Base-by-base conservation (phyloP, 2,329 filamentous ascomycete genomes). In the Helminthosporium solani region DNA sequence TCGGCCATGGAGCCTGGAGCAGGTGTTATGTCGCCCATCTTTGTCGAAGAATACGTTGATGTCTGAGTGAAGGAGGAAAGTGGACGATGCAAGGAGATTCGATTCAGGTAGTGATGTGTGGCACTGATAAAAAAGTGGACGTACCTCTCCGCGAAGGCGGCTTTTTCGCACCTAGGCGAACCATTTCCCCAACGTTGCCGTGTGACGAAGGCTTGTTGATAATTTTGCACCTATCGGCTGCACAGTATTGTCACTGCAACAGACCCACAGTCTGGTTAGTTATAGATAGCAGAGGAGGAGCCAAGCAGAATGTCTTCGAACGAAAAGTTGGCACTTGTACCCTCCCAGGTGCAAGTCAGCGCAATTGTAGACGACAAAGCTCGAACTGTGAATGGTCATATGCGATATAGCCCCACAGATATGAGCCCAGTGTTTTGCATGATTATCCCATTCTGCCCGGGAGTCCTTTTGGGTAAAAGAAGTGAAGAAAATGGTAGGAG, bases 1-100 rank as follows among this genome's bases (percentile, higher is more conserved):
- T 96, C 90, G 71, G 86, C 84, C 83, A 94, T 89, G 54, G 91
- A 95, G 68, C 90, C 90, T 95, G 51, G 19, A 18, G 47, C 42
- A 52, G 8, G 47, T 47, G 56, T 67, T 57, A 62, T 51, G 42
- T 47, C 49, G 31, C 35, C 42, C 46, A 42, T 54, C 33, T 44
- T n/a, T 36, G 33, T 21, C 46, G 25, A 1, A 15, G 2, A 25
- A 15, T n/a, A 27, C 11, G 25, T 30, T 25, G 46, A 28, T 36
- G 33, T 18, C 18, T 31, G 2, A 30, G 12, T 8, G 21, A 38
- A 19, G 33, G 30, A 25, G 23, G 47, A 46, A 38, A 19, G 37
- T 20, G 43, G 49, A 80, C 83, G 70, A n/a, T n/a, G n/a, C n/a
- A n/a, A n/a, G n/a, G n/a, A n/a, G n/a, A n/a, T n/a, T n/a, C n/a